Conservation (phyloP, 75 land plant species). For the Azolla pinnata region DNA sequence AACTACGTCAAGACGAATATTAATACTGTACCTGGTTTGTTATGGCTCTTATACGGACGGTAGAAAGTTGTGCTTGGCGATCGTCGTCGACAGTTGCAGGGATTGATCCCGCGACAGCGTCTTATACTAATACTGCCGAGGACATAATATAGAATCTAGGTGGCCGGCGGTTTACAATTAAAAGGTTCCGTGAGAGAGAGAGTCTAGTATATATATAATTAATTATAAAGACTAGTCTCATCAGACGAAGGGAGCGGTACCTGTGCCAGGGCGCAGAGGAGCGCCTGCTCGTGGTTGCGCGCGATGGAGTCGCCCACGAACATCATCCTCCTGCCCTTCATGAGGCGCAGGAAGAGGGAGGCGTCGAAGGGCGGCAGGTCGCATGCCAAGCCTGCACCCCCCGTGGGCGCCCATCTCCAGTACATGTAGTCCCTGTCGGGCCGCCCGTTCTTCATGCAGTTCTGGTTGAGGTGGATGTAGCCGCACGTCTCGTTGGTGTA, state of each 20-base stretch:
- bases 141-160: too few species aligned
- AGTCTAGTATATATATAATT: too few species aligned
- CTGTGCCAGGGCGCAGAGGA: slow-evolving; percentile 40
- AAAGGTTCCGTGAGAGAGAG: too few species aligned
- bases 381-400: slow-evolving; percentile 9
- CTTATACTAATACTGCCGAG: too few species aligned
- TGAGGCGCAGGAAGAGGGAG: slow-evolving; percentile 20
- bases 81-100: too few species aligned
- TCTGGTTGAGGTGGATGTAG: slow-evolving; percentile 42
- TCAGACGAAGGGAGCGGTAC: slow-evolving; percentile 11
- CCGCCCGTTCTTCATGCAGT: slow-evolving; percentile 51
- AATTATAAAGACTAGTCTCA: too few species aligned
- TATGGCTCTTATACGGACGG: too few species aligned
- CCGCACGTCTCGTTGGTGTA: slow-evolving; percentile 50
- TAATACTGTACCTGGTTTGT: too few species aligned
- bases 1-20: too few species aligned
- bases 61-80: too few species aligned
- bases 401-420: slow-evolving; percentile 63
- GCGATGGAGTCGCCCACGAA: slow-evolving; percentile 45
- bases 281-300: slow-evolving; percentile 43
- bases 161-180: too few species aligned
- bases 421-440: slow-evolving; percentile 42
- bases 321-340: slow-evolving; percentile 28
- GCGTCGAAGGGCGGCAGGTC: slow-evolving; percentile 27
- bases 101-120: too few species aligned